Base-by-base conservation (phyloP, 345 rosid genomes). In the Acer saccharum region DNA sequence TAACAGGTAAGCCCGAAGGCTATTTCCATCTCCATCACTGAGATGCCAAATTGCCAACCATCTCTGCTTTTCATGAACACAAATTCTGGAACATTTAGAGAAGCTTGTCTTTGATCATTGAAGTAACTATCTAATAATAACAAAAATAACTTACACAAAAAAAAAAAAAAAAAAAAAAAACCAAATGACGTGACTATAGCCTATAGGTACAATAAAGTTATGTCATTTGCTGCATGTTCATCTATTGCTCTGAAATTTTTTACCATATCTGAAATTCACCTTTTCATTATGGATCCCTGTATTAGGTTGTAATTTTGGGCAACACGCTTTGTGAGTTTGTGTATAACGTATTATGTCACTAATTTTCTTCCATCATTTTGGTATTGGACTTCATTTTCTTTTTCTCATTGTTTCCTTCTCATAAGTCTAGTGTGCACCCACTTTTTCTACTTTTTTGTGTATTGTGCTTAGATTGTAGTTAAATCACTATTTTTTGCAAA, bases 401-500 rank as follows among this genome's bases (percentile, higher is more conserved):
- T 58, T 18, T 63, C 14, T 46, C 27, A 17, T 25, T 3, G 16
- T 18, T 63, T 74, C 1, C n/a, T 7, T 17, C 44, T 46, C 18
- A 58, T 7, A 35, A n/a, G 25, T 21, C 6, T 60, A 27, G n/a
- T 64, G 32, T 2, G 16, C 46, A 27, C 48, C 16, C n/a, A 2
- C 18, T 16, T n/a, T 46, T 64, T 20, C 6, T 46, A 52, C 17
- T 68, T 82, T 78, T n/a, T 39, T 0, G 75, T 46, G 13, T 11
- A 3, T 78, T 62, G 18, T 61, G 73, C 3, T 46, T 72, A 61
- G 39, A 44, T 62, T 35, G 39, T 71, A 50, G 71, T 66, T 69
- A 39, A 65, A 73, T 58, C 16, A 25, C 69, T 11, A 63, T 71
- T 74, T 58, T 58, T 78, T 74, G 18, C 74, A n/a, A 80, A 78